phyloP scores from a whole-genome alignment of 1,139 yeast genomes.

The Pichia sp. region DNA sequence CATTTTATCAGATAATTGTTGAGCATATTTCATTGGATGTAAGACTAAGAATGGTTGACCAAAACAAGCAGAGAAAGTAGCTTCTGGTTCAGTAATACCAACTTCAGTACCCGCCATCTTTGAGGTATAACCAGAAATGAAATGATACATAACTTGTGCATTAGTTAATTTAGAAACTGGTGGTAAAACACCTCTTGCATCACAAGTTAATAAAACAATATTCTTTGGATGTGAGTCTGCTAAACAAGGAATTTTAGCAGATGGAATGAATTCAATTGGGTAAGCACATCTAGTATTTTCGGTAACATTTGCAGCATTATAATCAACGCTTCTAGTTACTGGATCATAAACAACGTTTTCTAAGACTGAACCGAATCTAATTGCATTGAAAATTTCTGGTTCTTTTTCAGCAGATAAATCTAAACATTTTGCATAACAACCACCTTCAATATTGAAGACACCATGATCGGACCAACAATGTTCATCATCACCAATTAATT shows the following conservation, averaged over 20 bases:
- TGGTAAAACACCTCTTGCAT: constrained; percentile 96
- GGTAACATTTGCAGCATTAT: constrained; percentile 73
- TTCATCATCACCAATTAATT: constrained; percentile 96
- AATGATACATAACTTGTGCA: constrained; percentile 98
- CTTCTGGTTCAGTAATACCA: constrained; percentile 97
- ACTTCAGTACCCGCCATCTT: constrained; percentile 99
- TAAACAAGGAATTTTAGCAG: constrained; percentile 91
- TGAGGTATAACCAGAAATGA: constrained; percentile 96
- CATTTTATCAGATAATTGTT: constrained; percentile 93
- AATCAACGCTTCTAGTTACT: constrained; percentile 75
- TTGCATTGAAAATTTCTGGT: constrained; percentile 95
- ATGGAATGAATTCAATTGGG: constrained; percentile 95
- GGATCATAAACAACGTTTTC: constrained; percentile 92
- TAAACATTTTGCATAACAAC: constrained; percentile 97
- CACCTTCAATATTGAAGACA: constrained; percentile 99
- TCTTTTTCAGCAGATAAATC: constrained; percentile 88
- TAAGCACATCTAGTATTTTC: constrained; percentile 98
- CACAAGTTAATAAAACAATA: constrained; percentile 90
- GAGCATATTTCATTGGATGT: constrained; percentile 98
- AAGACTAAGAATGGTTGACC: constrained; percentile 98
- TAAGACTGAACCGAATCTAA: constrained; percentile 87
- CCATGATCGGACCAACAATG: constrained; percentile 99
- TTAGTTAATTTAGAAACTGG: constrained; percentile 92
- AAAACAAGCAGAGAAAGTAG: constrained; percentile 97
- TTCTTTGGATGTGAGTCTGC: constrained; percentile 89